Conservation (phyloP, 306 rosid genomes). For the Trifolium fragiferum region DNA sequence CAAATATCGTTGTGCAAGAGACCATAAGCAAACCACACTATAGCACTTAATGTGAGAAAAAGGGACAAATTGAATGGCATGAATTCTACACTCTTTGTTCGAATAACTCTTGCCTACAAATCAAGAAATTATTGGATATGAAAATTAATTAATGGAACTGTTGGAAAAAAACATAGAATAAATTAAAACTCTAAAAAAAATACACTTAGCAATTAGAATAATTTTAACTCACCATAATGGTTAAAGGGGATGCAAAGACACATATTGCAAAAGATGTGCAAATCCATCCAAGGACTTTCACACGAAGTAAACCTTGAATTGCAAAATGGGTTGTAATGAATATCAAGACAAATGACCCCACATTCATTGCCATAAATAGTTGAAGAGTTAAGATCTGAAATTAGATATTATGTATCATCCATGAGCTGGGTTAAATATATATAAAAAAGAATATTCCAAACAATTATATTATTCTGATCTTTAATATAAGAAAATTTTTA, state of each 20-base stretch:
- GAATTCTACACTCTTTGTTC: conserved; percentile 75
- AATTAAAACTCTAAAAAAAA: background rate
- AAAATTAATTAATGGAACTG: background rate
- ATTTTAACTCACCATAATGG: conserved; percentile 66
- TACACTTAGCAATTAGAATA: background rate
- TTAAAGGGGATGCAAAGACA: conserved; percentile 83
- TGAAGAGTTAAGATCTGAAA: conserved; percentile 58
- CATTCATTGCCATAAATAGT: conserved; percentile 57
- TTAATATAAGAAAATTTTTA: no score
- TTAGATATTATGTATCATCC: background rate
- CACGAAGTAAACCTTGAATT: conserved; percentile 38
- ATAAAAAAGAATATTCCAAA: background rate
- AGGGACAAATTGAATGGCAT: conserved; percentile 75
- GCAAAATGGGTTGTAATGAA: conserved; percentile 45
- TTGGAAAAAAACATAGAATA: background rate
- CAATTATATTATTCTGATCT: no score
- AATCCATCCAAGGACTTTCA: conserved; percentile 76
- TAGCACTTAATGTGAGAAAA: conserved; percentile 80
- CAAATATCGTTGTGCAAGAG: conserved; percentile 60
- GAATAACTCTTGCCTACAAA: conserved; percentile 48
- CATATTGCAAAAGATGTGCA: conserved; percentile 57
- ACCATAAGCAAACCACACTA: conserved; percentile 84
- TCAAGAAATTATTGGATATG: background rate
- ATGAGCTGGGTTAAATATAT: background rate
- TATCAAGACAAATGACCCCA: conserved; percentile 56